Conservation (phyloP, 2,329 filamentous ascomycete species). For the Helotiales sp. region DNA sequence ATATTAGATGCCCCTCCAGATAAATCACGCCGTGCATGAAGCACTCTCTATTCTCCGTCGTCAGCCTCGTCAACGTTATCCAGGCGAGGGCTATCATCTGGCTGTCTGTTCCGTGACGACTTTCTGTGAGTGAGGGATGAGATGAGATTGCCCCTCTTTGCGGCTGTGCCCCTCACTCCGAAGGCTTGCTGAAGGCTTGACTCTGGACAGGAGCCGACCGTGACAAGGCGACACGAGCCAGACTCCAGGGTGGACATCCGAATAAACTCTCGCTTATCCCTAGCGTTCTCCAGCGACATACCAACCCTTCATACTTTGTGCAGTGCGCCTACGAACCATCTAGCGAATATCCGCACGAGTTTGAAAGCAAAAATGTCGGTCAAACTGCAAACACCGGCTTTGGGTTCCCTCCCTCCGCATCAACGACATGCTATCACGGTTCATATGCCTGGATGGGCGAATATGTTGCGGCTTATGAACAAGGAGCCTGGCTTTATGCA, state of each 20-base stretch:
- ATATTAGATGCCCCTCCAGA: background rate
- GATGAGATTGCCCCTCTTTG: background rate
- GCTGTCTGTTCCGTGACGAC: no score
- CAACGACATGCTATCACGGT: conserved; percentile 37
- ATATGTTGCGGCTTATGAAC: conserved; percentile 26
- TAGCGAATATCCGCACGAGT: background rate
- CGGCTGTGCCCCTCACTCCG: background rate
- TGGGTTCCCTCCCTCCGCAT: conserved; percentile 32
- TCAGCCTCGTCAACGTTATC: no score
- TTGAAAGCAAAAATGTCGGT: conserved; percentile 30
- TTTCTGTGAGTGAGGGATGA: background rate
- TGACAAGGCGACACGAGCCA: background rate
- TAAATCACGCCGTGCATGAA: background rate
- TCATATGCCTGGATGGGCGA: conserved; percentile 34
- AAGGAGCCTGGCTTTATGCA: conserved; percentile 27
- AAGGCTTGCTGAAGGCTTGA: conserved; percentile 1
- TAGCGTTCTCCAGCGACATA: background rate
- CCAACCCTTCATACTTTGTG: background rate
- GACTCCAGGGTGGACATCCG: no score
- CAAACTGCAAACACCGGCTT: conserved; percentile 28
- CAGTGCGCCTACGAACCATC: no score
- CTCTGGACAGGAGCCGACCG: background rate
- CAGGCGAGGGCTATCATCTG: no score
- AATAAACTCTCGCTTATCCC: background rate
- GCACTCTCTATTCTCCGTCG: background rate